phyloP scores from a whole-genome alignment of 2,329 filamentous ascomycete species.

The Akanthomyces muscarius region DNA sequence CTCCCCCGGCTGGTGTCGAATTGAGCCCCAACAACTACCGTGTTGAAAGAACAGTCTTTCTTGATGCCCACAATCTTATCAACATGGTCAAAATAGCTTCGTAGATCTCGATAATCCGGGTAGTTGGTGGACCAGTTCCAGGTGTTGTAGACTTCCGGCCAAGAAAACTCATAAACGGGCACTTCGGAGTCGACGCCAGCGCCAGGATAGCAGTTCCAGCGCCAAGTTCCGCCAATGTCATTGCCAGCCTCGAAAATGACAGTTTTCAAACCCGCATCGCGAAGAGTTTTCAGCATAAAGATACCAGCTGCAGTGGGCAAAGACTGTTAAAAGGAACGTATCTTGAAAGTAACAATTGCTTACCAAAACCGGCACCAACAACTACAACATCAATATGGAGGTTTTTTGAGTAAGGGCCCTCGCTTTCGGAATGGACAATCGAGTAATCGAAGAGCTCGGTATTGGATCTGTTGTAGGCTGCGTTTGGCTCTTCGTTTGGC shows the following conservation, averaged over 20 bases:
- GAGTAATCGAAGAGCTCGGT: not conserved
- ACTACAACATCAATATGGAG: conserved; percentile 21
- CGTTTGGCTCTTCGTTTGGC: too few species aligned
- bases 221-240: conserved; percentile 46
- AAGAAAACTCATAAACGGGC: conserved; percentile 44
- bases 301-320: conserved; percentile 26
- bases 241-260: conserved; percentile 45
- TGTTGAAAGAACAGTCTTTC: conserved; percentile 50
- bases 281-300: conserved; percentile 42
- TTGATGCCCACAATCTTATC: conserved; percentile 46
- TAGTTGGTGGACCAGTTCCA: conserved; percentile 51
- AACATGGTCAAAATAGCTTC: conserved; percentile 52
- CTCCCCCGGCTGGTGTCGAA: conserved; percentile 40
- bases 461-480: not conserved
- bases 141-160: conserved; percentile 41
- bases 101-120: conserved; percentile 44
- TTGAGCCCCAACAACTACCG: conserved; percentile 43
- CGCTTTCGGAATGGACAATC: not conserved
- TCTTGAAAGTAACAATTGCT: not conserved
- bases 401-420: not conserved
- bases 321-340: not conserved
- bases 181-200: conserved; percentile 43
- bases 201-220: conserved; percentile 48
- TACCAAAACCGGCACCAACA: conserved; percentile 21
- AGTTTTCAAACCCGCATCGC: conserved; percentile 41